phyloP scores from a whole-genome alignment of 116 monocot species.

The Dioscorea cayenensis region DNA sequence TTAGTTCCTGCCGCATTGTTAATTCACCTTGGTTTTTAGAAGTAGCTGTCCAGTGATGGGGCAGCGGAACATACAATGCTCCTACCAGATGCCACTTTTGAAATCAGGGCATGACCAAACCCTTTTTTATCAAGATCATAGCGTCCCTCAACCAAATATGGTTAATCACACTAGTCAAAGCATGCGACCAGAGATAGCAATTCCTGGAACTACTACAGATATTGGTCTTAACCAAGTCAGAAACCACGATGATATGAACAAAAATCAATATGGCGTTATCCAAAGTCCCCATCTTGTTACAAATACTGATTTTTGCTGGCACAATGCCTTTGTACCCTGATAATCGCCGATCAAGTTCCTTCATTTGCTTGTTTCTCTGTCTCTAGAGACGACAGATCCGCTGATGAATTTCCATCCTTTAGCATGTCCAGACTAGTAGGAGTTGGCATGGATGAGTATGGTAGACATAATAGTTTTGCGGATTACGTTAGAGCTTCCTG shows the following conservation, averaged over 20 bases:
- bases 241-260: slow-evolving; percentile 10
- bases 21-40: neutral
- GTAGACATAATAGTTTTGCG: slow-evolving; percentile 13
- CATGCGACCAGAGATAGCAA: slow-evolving; percentile 5
- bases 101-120: slow-evolving; percentile 13
- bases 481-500: slow-evolving; percentile 18
- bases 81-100: slow-evolving; percentile 24
- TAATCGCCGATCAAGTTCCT: slow-evolving; percentile 18
- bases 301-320: slow-evolving; percentile 27
- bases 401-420: slow-evolving; percentile 12
- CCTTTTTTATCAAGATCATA: slow-evolving; percentile 18
- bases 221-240: slow-evolving; percentile 10
- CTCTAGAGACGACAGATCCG: slow-evolving; percentile 10
- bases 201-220: slow-evolving; percentile 19
- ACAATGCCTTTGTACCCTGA: slow-evolving; percentile 15
- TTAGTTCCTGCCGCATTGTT: neutral
- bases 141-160: slow-evolving; percentile 6
- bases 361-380: slow-evolving; percentile 22
- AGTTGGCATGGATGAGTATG: slow-evolving; percentile 24
- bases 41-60: slow-evolving; percentile 10
- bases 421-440: slow-evolving; percentile 7
- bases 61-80: slow-evolving; percentile 23
- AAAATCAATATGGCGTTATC: slow-evolving; percentile 21
- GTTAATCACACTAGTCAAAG: slow-evolving; percentile 12
- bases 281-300: slow-evolving; percentile 23